Evolutionary conservation across 179 eudicot genomes (phyloP), one percentile per base, ranked within the genome.

Genomic region (Spinacia oleracea): DNA sequence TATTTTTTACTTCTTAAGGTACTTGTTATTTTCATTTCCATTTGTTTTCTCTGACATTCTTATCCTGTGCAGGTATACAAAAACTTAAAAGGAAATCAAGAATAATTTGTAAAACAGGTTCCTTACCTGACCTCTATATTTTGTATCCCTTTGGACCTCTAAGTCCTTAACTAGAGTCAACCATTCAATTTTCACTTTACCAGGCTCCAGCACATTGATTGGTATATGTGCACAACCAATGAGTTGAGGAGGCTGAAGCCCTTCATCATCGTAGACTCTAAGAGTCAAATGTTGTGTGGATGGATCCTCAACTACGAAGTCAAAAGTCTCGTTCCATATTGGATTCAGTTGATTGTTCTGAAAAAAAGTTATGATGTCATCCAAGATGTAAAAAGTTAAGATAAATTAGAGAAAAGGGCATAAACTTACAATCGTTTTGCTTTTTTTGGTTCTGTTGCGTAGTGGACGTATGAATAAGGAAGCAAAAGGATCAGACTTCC

Each of bases 401-500:
- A 65, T 21, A 25, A 59, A 63, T 70, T n/a, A 25, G 25, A 23
- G 78, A 38, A 72, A 23, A 60, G 20, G 68, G 4, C 46, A 27
- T 32, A n/a, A 53, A 70, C 97, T 86, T 84, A 95, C 98, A 78
- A 95, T 86, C 65, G 89, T 89, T 89, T 85, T 91, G 85, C 97
- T 95, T 50, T 83, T 95, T 78, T 90, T 91, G 77, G 89, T 95
- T 83, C 90, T 89, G 87, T 76, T 82, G 51, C 89, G 88, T 45
- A 95, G 80, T 48, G 97, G 98, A 27, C 98, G 97, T 77, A 95
- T 84, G 76, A 88, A 95, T 70, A 95, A 53, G 60, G 79, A 79
- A 76, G 95, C 98, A 87, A 81, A 95, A 80, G 98, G 98, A 88
- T 95, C 98, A 73, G 98, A 95, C 77, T 95, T 95, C 77, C 98